Conservation (phyloP, 2,329 filamentous ascomycete species). For the Trichophyton rubrum region DNA sequence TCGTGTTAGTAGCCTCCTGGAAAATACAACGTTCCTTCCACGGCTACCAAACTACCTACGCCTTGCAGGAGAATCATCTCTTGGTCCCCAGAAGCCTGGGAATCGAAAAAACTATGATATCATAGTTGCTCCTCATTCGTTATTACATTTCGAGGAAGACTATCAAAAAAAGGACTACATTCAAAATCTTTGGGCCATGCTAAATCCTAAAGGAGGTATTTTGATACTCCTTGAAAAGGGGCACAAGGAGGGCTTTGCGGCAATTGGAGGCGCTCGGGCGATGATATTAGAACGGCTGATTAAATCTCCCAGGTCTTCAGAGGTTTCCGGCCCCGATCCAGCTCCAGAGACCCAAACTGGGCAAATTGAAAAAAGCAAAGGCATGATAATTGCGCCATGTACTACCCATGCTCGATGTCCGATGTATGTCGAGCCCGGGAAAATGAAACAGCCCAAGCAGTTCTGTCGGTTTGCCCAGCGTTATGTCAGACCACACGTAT, state of each 20-base stretch:
- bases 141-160: conserved; percentile 64
- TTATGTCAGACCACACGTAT: conserved; percentile 69
- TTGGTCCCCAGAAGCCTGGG: conserved; percentile 28
- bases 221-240: conserved; percentile 85
- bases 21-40: conserved; percentile 85
- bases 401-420: conserved; percentile 82
- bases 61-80: conserved; percentile 38
- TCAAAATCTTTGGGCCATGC: conserved; percentile 77
- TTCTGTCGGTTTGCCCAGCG: conserved; percentile 86
- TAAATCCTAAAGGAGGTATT: conserved; percentile 74
- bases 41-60: conserved; percentile 77
- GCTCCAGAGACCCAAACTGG: neutral
- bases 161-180: conserved; percentile 66
- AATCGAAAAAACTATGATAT: conserved; percentile 73
- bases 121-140: conserved; percentile 74
- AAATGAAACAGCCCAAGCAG: conserved; percentile 60
- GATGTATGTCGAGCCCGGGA: conserved; percentile 67
- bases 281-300: conserved; percentile 67
- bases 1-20: conserved; percentile 61
- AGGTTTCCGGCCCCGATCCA: conserved; percentile 24
- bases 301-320: conserved; percentile 41
- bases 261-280: conserved; percentile 70
- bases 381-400: conserved; percentile 56
- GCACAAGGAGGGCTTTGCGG: conserved; percentile 81
- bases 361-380: conserved; percentile 39